phyloP scores from a whole-genome alignment of 768 basidiomycete genomes.

The Lactarius hengduanensis region DNA sequence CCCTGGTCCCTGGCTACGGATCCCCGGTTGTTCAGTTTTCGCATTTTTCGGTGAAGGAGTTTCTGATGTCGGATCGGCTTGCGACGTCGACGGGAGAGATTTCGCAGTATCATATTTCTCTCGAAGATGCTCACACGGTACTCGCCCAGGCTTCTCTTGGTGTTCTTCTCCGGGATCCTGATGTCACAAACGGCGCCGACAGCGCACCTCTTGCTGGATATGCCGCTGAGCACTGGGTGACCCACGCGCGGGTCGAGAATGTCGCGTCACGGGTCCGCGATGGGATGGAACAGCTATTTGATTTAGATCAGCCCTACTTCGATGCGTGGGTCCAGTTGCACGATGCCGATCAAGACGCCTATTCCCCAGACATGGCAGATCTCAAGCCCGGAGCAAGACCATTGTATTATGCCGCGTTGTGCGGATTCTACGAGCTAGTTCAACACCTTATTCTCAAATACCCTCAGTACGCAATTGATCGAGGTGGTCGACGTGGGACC shows the following conservation, averaged over 20 bases:
- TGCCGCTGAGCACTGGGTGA: not conserved
- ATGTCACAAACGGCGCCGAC: not conserved
- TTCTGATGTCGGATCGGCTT: conserved; percentile 1
- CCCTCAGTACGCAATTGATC: not conserved
- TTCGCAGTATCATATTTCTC: not conserved
- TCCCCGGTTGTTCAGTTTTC: not conserved
- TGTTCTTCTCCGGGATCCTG: not conserved
- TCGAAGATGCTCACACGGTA: not conserved
- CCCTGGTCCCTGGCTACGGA: not conserved
- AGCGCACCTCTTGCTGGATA: not conserved
- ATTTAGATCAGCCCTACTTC: not conserved
- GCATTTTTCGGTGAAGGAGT: not conserved
- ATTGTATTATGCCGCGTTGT: not conserved
- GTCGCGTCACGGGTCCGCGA: not conserved
- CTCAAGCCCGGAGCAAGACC: not conserved
- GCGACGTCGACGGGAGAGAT: not conserved
- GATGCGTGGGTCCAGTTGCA: not conserved
- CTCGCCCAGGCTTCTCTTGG: not conserved
- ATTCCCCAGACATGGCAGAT: no score
- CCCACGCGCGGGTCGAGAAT: not conserved
- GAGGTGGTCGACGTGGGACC: not conserved
- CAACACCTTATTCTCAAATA: not conserved
- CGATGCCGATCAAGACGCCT: not conserved
- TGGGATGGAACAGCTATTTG: not conserved
- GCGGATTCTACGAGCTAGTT: not conserved